A percentile compares a stretch with the other conserved stretches of the same genome.
Evolutionary conservation across 345 rosid genomes (phyloP).

Genomic region (Arabidopsis suecica): DNA sequence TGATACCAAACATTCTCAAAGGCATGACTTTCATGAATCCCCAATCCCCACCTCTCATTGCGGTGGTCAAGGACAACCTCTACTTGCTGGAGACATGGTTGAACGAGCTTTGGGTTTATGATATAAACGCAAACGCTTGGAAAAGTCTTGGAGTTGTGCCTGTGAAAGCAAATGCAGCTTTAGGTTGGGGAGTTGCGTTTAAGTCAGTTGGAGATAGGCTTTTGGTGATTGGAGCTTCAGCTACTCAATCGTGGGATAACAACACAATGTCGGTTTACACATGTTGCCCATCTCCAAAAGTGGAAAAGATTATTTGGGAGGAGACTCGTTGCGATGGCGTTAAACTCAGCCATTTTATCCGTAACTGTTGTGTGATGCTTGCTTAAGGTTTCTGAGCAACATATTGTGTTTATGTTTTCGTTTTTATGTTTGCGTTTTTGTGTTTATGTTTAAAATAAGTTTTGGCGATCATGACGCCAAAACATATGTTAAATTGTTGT

Average conservation of each 20-base stretch:
- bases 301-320: conserved; percentile 43
- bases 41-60: neutral
- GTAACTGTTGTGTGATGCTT: conserved; percentile 18
- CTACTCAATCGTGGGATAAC: conserved; percentile 23
- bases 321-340: neutral
- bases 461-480: neutral
- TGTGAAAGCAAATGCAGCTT: conserved; percentile 54
- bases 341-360: neutral
- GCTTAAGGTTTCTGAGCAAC: conserved; percentile 11
- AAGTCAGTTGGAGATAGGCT: conserved; percentile 46
- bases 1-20: neutral
- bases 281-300: conserved; percentile 53
- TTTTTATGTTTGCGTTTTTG: neutral
- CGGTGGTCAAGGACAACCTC: neutral
- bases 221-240: conserved; percentile 66
- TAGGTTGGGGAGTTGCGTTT: conserved; percentile 76
- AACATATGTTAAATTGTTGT: neutral
- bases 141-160: conserved; percentile 64
- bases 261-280: conserved; percentile 60
- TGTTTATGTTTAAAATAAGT: conserved; percentile 8
- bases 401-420: neutral
- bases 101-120: conserved; percentile 45
- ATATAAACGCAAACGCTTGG: conserved; percentile 59
- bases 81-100: neutral
- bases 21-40: neutral